These are phyloP conservation scores for Solanum virginianum DNA, from an alignment of 257 asterid genomes.

Conservation along the genomic window DNA sequence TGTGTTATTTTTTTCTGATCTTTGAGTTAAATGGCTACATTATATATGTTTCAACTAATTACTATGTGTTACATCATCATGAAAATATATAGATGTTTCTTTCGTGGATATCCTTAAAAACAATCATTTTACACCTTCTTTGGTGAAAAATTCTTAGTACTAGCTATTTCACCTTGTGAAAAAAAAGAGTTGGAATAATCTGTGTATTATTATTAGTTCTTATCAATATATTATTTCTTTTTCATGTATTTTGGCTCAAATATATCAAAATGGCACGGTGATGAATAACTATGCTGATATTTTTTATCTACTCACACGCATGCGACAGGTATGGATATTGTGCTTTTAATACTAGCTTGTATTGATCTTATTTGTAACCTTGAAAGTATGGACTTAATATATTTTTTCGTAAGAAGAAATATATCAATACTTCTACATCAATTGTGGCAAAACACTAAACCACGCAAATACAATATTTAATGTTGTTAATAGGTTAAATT, in stretches of 20 bases:
- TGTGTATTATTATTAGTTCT: not conserved
- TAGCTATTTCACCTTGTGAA: not conserved
- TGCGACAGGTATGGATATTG: constrained; percentile 54
- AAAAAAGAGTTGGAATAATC: not conserved
- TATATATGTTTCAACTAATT: not conserved
- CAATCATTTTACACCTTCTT: not conserved
- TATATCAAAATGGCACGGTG: constrained; percentile 53
- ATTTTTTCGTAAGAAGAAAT: not conserved
- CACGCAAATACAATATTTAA: too few species aligned
- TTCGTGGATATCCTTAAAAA: not conserved
- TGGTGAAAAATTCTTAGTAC: not conserved
- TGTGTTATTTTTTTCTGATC: not conserved
- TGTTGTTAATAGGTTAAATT: too few species aligned
- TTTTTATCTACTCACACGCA: constrained; percentile 76
- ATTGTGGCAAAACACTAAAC: too few species aligned
- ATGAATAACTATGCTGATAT: constrained; percentile 88
- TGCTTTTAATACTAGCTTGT: not conserved
- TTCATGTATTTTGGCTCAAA: constrained; percentile 25
- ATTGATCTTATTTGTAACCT: too few species aligned
- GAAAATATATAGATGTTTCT: not conserved
- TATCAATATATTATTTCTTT: not conserved
- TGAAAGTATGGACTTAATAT: too few species aligned
- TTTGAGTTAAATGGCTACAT: not conserved
- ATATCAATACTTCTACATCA: too few species aligned
- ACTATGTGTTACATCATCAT: not conserved